Evolutionary conservation across 2,329 filamentous ascomycete genomes (phyloP).

Genomic region (Tolypocladium sp.): DNA sequence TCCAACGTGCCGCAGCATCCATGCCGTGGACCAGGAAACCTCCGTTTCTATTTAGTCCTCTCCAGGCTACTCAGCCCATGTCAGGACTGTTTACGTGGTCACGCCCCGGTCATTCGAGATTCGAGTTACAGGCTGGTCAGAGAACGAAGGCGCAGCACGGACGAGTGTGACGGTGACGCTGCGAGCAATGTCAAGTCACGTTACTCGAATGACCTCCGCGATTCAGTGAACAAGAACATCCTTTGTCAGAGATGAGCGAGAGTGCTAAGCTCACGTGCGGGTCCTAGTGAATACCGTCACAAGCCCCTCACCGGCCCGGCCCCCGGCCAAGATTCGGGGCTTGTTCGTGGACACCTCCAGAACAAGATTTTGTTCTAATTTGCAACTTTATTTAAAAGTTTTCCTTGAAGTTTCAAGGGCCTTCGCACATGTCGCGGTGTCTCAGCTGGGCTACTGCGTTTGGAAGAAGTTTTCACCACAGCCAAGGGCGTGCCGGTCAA

Average conservation of each 20-base stretch:
- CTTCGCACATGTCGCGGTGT: neutral
- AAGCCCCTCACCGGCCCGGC: no score
- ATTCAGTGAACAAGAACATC: neutral
- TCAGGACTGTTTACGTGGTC: neutral
- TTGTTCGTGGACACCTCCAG: neutral
- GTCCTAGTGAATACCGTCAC: neutral
- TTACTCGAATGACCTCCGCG: neutral
- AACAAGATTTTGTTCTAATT: neutral
- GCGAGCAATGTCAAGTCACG: neutral
- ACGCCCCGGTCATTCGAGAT: neutral
- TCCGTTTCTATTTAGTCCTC: neutral
- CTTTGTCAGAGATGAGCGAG: neutral
- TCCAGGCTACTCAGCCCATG: neutral
- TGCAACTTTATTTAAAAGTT: neutral
- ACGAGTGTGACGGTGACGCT: neutral
- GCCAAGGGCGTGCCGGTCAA: no score
- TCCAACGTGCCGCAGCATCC: constrained; percentile 15
- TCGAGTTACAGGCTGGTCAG: neutral
- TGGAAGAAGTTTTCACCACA: no score
- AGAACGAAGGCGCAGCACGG: neutral
- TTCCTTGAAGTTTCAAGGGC: neutral
- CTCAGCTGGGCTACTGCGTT: neutral
- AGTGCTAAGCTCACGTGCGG: neutral
- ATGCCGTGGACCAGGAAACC: constrained; percentile 11
- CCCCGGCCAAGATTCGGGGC: neutral